phyloP scores from a whole-genome alignment of 1,284 basidiomycete genomes.

The Testicularia cyperi region DNA sequence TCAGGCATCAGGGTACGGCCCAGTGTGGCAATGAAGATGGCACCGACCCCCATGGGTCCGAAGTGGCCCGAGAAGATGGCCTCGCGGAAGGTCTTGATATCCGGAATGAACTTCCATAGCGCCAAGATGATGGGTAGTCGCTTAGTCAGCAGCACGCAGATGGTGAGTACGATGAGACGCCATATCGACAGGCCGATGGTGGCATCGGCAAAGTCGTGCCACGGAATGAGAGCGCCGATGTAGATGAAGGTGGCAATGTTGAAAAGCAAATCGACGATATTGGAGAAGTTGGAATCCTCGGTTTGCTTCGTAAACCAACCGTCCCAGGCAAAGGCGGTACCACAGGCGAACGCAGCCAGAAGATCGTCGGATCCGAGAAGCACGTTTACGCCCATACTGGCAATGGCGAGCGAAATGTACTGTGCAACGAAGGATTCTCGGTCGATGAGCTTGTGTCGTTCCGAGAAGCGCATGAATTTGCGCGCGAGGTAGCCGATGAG shows the following conservation, averaged over 20 bases:
- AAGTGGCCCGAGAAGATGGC: slow-evolving; percentile 59
- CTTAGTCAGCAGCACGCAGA: slow-evolving; percentile 53
- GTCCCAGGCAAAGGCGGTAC: slow-evolving; percentile 97
- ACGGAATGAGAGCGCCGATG: slow-evolving; percentile 60
- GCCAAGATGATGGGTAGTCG: slow-evolving; percentile 56
- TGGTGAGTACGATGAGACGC: slow-evolving; percentile 53
- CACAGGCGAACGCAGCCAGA: slow-evolving; percentile 82
- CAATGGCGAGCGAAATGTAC: slow-evolving; percentile 79
- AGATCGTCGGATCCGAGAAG: slow-evolving; percentile 58
- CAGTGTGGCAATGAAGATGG: slow-evolving; percentile 57
- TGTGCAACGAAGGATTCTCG: slow-evolving; percentile 89
- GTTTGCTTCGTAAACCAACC: slow-evolving; percentile 88
- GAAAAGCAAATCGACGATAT: slow-evolving; percentile 82
- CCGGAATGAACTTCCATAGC: slow-evolving; percentile 58
- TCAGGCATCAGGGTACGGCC: slow-evolving; percentile 51
- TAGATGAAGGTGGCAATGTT: slow-evolving; percentile 59
- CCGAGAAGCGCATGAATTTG: slow-evolving; percentile 92
- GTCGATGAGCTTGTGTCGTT: slow-evolving; percentile 85
- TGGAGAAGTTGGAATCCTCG: slow-evolving; percentile 79
- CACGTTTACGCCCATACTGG: slow-evolving; percentile 69
- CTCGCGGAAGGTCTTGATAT: slow-evolving; percentile 60
- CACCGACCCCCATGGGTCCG: slow-evolving; percentile 59
- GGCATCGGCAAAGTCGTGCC: slow-evolving; percentile 50
- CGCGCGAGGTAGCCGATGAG: slow-evolving; percentile 79
- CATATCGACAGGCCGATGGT: slow-evolving; percentile 45